phyloP scores from a whole-genome alignment of 345 rosid species.

The Sisymbrium altissimum region DNA sequence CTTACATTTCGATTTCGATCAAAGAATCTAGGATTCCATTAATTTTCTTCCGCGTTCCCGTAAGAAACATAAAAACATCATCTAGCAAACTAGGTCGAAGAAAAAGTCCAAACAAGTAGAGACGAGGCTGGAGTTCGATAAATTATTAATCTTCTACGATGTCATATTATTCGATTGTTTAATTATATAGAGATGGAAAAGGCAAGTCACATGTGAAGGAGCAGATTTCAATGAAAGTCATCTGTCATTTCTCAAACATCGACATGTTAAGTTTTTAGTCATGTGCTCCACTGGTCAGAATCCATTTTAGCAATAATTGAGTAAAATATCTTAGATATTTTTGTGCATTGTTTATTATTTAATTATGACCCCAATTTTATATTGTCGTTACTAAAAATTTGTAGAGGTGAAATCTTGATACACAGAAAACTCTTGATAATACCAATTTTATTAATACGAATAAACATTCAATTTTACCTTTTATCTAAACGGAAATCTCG shows the following conservation, averaged over 20 bases:
- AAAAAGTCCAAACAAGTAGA: too few relatives aligned
- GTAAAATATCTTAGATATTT: conserved; percentile 33
- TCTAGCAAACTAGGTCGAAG: too few relatives aligned
- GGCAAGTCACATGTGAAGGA: conserved; percentile 28
- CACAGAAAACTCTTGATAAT: too few relatives aligned
- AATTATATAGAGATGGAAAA: not conserved
- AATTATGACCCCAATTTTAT: not conserved
- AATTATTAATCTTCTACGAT: not conserved
- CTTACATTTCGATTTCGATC: not conserved
- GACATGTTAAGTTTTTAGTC: conserved; percentile 6
- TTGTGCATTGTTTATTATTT: not conserved
- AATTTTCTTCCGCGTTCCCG: not conserved
- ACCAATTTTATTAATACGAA: too few relatives aligned
- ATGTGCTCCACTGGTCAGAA: conserved; percentile 19
- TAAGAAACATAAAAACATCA: not conserved
- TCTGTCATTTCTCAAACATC: conserved; percentile 18
- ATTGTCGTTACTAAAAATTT: too few relatives aligned
- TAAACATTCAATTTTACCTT: too few relatives aligned
- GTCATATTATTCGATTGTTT: conserved; percentile 8
- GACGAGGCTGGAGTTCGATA: not conserved
- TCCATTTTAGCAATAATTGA: conserved; percentile 21
- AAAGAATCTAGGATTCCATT: not conserved
- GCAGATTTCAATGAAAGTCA: conserved; percentile 13
- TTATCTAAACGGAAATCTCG: too few relatives aligned
- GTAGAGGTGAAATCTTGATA: too few relatives aligned